phyloP scores from a whole-genome alignment of 768 basidiomycete species.

The Russula olivacea region DNA sequence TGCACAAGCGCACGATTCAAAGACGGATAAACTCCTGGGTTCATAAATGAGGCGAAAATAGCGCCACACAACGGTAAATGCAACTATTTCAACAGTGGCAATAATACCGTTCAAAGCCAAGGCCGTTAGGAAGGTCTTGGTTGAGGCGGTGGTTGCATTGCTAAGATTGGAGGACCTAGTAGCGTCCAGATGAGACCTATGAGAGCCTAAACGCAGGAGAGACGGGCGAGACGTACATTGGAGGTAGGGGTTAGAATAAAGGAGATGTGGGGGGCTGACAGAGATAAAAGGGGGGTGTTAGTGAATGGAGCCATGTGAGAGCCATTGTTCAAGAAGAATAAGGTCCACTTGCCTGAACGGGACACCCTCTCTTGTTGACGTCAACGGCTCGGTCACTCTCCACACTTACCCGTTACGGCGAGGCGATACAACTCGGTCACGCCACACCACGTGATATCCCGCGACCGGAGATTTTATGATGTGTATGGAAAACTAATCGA shows the following conservation, averaged over 20 bases:
- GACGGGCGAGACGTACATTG: slow-evolving; percentile 10
- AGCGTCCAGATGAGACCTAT: neutral
- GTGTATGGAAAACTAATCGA: neutral
- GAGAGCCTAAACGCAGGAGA: neutral
- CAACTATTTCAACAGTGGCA: slow-evolving; percentile 61
- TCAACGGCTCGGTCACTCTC: neutral
- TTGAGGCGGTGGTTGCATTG: slow-evolving; percentile 58
- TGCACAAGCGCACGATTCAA: slow-evolving; percentile 37
- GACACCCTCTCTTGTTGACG: neutral
- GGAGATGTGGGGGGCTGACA: neutral
- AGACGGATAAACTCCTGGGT: slow-evolving; percentile 67
- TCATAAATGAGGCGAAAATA: slow-evolving; percentile 89
- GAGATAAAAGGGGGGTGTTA: neutral
- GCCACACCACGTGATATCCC: too few relatives aligned
- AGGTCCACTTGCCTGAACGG: neutral
- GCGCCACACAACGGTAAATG: slow-evolving; percentile 78
- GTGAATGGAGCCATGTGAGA: neutral
- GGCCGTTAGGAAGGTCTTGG: slow-evolving; percentile 75
- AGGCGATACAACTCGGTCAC: too few relatives aligned
- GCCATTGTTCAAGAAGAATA: neutral
- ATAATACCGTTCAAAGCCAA: slow-evolving; percentile 76
- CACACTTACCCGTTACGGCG: too few relatives aligned
- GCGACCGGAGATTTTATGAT: too few relatives aligned
- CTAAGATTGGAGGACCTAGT: slow-evolving; percentile 33
- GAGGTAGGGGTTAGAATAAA: neutral